Conservation (phyloP, 75 land plant genomes). For the Sequoiadendron giganteum region DNA sequence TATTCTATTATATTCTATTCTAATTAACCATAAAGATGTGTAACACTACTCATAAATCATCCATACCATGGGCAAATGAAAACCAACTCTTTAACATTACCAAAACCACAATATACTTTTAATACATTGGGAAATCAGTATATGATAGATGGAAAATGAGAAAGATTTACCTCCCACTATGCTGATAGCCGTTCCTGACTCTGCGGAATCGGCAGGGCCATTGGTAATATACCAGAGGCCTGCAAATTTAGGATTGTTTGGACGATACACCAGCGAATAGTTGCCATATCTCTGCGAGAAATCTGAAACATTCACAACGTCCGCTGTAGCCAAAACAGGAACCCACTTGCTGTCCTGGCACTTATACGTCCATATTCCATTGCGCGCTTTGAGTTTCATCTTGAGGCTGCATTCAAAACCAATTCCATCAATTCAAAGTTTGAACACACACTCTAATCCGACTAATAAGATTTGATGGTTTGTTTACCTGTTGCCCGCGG, state of each 20-base stretch:
- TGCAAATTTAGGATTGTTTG: neutral
- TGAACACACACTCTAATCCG: too few relatives aligned
- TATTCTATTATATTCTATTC: too few relatives aligned
- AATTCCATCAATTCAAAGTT: neutral
- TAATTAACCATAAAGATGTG: too few relatives aligned
- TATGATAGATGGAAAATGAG: neutral
- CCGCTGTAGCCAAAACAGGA: neutral
- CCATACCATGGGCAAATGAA: neutral
- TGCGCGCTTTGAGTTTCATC: neutral
- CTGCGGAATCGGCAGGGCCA: neutral
- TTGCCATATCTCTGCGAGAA: neutral
- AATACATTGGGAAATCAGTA: too few relatives aligned
- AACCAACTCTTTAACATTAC: too few relatives aligned
- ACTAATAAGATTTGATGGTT: too few relatives aligned
- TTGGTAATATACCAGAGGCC: constrained; percentile 3
- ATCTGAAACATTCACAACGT: neutral
- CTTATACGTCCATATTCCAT: neutral
- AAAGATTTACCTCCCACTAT: neutral
- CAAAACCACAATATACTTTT: too few relatives aligned
- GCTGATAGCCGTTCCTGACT: neutral
- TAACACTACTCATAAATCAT: too few relatives aligned
- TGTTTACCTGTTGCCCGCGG: neutral
- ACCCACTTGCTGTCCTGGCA: constrained; percentile 2
- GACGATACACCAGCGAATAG: neutral
- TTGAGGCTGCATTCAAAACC: neutral